phyloP scores from a whole-genome alignment of 805 yeast genomes.

The Kuraishia borneana region DNA sequence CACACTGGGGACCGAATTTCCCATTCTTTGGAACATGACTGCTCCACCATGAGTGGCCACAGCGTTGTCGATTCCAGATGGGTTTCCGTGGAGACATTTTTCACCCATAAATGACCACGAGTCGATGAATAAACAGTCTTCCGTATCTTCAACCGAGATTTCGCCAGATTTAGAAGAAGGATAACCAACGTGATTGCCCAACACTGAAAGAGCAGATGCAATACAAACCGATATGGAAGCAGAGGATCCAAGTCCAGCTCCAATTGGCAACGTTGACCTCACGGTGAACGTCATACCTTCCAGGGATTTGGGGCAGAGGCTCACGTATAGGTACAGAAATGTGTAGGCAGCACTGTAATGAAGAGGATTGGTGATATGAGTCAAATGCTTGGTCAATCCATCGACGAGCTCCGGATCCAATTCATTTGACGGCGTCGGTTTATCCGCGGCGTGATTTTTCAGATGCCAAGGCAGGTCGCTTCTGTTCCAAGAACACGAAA shows the following conservation, averaged over 20 bases:
- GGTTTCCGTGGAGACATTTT: conserved; percentile 91
- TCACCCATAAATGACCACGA: conserved; percentile 90
- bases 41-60: conserved; percentile 97
- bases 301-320: conserved; percentile 34
- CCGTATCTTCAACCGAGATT: conserved; percentile 19
- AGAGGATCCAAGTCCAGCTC: conserved; percentile 94
- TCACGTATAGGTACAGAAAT: conserved; percentile 67
- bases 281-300: conserved; percentile 51
- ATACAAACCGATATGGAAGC: conserved; percentile 84
- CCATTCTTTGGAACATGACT: conserved; percentile 68
- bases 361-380: conserved; percentile 36
- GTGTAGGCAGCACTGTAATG: conserved; percentile 75
- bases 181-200: conserved; percentile 41
- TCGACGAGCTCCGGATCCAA: conserved; percentile 48
- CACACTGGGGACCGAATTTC: conserved; percentile 42
- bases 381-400: conserved; percentile 31
- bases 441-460: conserved; percentile 13
- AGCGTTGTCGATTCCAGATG: conserved; percentile 93
- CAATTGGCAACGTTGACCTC: conserved; percentile 82
- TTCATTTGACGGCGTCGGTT: conserved; percentile 33
- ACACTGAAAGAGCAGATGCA: conserved; percentile 56
- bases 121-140: conserved; percentile 55
- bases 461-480: conserved; percentile 51
- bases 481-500: conserved; percentile 53
- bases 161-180: conserved; percentile 26